Base-by-base conservation (phyloP, 1,139 yeast species). In the Taiozyma sp. region DNA sequence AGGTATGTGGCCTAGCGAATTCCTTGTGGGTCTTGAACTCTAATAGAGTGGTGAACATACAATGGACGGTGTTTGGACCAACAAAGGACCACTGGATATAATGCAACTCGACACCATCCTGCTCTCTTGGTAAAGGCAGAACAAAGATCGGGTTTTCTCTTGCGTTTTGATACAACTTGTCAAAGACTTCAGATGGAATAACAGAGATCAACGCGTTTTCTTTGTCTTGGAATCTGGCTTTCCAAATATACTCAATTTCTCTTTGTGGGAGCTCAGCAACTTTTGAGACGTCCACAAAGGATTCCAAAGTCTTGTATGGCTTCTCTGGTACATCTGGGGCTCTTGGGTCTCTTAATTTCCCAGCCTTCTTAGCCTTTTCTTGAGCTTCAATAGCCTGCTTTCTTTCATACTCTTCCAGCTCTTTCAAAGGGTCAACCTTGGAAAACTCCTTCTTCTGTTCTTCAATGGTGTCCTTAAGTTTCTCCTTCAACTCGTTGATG, bases 21-120 rank as follows among this genome's bases (percentile, higher is more conserved):
- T 92, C 98, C 55, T 82, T 83, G 65, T 93, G 97, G 41, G 91
- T 78, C 68, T 93, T 92, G 70, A 83, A 95, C 69, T 95, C 99
- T 1, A 96, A 95, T 56, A 95, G 77, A 0, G 97, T 84, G 2
- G 99, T 95, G 61, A 95, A 74, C 80, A 95, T 79, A 67, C 96
- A 89, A 70, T 95, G 97, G 4, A 90, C 76, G 6, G 98, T 92
- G 43, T 82, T 65, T 8, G 90, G 85, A 0, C 96, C 97, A 2
- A 87, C 93, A 68, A 91, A 89, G 22, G 84, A 77, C 99, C 99
- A 95, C 70, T 95, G 99, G 22, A 91, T 82, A 66, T 87, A 91
- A 66, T 93, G 97, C 74, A 93, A 78, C 68, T 93, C 99, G 60
- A 85, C 57, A 69, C 90, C 73, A 14, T 59, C 60, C 6, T 56